Base-by-base conservation (phyloP, 2,329 filamentous ascomycete genomes). In the Atkinsonella texensis region DNA sequence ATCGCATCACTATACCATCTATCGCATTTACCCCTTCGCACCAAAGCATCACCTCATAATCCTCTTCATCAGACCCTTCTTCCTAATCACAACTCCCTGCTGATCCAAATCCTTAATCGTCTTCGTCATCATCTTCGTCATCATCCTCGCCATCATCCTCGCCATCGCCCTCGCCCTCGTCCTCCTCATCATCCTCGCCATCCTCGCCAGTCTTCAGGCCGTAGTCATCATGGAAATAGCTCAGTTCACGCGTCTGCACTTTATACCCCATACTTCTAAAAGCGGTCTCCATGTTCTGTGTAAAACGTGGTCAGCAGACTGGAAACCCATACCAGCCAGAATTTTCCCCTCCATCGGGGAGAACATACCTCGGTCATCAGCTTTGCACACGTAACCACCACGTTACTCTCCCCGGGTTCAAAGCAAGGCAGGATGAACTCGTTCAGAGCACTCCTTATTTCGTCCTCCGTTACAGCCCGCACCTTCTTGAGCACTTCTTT, bases 151-250 rank as follows among this genome's bases (percentile, higher is more conserved):
- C 20, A 23, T 23, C 20, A 4, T 23, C 20, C 2, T 23, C 20
- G 4, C 4, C 20, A 2, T 23, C 20, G 20, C 53, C 46, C 1
- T 28, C 63, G 5, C 65, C 65, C 0, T 67, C 67, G 4, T 80
- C 76, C 0, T 75, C 74, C 0, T 76, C 74, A 0, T 72, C 72
- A 0, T 74, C 73, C 0, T 72, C 74, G 1, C 77, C 74, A 0
- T 83, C 81, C 0, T 83, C 82, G 0, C 82, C 82, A 2, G 75
- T 76, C 64, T 85, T 77, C 46, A 96, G 70, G 0, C 91, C 91
- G 64, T 97, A 97, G 61, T 89, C 87, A 56, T 96, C 88, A 65
- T 94, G 82, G 67, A 95, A 97, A 60, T 86, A 78, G 42, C 83
- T 81, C 48, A 97, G 74, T 31, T 84, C 75, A 62, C 84, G 83